Conservation (phyloP, 306 rosid genomes). For the Elaeagnus macrophylla region DNA sequence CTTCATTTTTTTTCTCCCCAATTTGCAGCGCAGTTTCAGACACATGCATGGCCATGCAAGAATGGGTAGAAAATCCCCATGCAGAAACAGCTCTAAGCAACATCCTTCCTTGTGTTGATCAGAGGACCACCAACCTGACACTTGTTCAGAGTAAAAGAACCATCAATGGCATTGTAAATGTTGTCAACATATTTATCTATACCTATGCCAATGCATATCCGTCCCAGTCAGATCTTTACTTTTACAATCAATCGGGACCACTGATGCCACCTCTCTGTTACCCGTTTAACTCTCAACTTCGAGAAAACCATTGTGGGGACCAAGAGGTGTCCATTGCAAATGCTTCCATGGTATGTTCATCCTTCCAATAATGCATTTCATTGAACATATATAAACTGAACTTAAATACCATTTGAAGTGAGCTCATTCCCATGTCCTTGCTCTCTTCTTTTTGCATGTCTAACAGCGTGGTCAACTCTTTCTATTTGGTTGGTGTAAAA, state of each 20-base stretch:
- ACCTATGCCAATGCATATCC: constrained; percentile 53
- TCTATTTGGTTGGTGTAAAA: constrained; percentile 9
- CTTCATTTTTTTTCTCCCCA: constrained; percentile 7
- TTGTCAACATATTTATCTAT: constrained; percentile 58
- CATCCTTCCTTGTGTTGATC: constrained; percentile 91
- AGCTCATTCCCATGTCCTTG: too few relatives aligned
- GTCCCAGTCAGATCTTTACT: constrained; percentile 20
- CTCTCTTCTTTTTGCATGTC: neutral
- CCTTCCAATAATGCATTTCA: neutral
- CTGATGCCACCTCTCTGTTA: constrained; percentile 77
- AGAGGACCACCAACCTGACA: constrained; percentile 69
- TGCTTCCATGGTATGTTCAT: constrained; percentile 52
- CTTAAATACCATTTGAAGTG: too few relatives aligned
- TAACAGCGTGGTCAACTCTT: too few relatives aligned
- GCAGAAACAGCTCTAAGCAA: constrained; percentile 83
- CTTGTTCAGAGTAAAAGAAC: constrained; percentile 70
- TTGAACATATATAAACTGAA: too few relatives aligned
- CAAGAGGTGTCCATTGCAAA: constrained; percentile 63
- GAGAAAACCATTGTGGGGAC: constrained; percentile 46
- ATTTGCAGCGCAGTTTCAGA: constrained; percentile 68
- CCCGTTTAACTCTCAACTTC: constrained; percentile 54
- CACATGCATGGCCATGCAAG: constrained; percentile 81
- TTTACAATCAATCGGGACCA: constrained; percentile 82
- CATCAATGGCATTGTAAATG: constrained; percentile 50
- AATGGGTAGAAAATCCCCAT: constrained; percentile 87